These are phyloP conservation scores for Phytopythium kandeliae DNA, from an alignment of 352 stramenopile species.

Conservation along the genomic window DNA sequence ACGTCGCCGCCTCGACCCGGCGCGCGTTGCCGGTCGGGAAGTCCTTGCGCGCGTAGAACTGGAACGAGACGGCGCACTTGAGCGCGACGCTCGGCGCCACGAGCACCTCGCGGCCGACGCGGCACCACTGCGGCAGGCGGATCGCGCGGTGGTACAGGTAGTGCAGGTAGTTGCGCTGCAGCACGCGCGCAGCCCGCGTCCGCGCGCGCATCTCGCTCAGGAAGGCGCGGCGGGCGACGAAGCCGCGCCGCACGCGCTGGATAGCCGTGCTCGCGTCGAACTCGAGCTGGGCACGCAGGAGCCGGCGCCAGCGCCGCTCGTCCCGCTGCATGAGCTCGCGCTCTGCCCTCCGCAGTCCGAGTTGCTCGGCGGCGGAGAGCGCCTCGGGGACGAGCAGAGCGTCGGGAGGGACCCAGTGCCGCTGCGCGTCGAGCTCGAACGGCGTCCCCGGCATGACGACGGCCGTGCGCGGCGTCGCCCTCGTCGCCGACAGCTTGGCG, in stretches of 20 bases:
- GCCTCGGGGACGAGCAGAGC: constrained; percentile 23
- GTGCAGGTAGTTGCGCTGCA: constrained; percentile 68
- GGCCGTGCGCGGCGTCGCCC: constrained; percentile 56
- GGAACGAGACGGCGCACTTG: constrained; percentile 61
- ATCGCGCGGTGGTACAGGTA: constrained; percentile 65
- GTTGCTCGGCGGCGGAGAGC: constrained; percentile 22
- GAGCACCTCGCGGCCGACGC: constrained; percentile 56
- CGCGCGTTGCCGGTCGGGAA: constrained; percentile 67
- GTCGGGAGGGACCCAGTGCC: constrained; percentile 56
- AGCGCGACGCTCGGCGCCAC: constrained; percentile 53
- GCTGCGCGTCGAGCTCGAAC: constrained; percentile 53
- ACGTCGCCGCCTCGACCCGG: constrained; percentile 23
- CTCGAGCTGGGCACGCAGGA: constrained; percentile 37
- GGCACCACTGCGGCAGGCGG: constrained; percentile 52
- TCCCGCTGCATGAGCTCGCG: constrained; percentile 62
- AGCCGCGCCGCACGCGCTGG: constrained; percentile 34
- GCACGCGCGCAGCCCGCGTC: constrained; percentile 30
- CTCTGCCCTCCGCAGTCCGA: constrained; percentile 52
- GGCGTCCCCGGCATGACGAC: constrained; percentile 56
- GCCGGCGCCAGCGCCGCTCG: constrained; percentile 41
- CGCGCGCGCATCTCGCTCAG: constrained; percentile 22
- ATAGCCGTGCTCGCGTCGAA: constrained; percentile 41
- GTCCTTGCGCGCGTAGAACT: constrained; percentile 73
- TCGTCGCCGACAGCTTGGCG: constrained; percentile 30
- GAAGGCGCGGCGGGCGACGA: constrained; percentile 20